These are phyloP conservation scores for Colletotrichum australisinense DNA, from an alignment of 2,329 filamentous ascomycete genomes.

Conservation along the genomic window DNA sequence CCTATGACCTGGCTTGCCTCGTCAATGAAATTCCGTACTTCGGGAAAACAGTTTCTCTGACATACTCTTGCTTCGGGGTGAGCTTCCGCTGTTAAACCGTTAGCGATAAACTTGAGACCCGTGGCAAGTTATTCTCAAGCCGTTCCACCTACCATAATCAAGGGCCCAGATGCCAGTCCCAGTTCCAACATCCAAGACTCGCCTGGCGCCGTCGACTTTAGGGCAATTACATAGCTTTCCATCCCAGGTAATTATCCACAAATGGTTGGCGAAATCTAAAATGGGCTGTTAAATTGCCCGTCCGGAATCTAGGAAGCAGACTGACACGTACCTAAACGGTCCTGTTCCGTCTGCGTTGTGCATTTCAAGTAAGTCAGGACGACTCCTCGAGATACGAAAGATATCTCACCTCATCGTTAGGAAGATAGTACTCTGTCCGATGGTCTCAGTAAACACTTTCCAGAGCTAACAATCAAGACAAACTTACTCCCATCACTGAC, in stretches of 20 bases:
- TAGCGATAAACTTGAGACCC: neutral
- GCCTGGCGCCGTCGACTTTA: conserved; percentile 23
- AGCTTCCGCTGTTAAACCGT: neutral
- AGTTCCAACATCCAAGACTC: conserved; percentile 41
- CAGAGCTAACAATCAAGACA: fast-evolving
- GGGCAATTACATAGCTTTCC: conserved; percentile 8
- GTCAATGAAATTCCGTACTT: neutral
- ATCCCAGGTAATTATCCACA: conserved; percentile 57
- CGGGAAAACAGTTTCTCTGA: fast-evolving
- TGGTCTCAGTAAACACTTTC: neutral
- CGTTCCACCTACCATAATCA: conserved; percentile 50
- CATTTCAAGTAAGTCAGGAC: neutral
- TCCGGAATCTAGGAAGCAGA: fast-evolving
- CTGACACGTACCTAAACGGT: conserved; percentile 17
- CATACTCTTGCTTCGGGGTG: conserved; percentile 44
- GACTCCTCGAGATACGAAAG: fast-evolving
- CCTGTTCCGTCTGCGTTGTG: conserved; percentile 4
- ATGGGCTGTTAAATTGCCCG: neutral
- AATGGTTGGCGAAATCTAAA: conserved; percentile 62
- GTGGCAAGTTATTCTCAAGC: neutral
- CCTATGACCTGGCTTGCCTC: conserved; percentile 43
- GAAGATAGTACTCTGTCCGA: conserved; percentile 25
- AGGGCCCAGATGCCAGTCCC: conserved; percentile 47
- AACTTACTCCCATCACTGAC: conserved; percentile 32
- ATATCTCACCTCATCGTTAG: conserved; percentile 20